These are phyloP conservation scores for Strombidium stylifer DNA, from an alignment of 73 alveolate genomes.

Conservation along the genomic window DNA sequence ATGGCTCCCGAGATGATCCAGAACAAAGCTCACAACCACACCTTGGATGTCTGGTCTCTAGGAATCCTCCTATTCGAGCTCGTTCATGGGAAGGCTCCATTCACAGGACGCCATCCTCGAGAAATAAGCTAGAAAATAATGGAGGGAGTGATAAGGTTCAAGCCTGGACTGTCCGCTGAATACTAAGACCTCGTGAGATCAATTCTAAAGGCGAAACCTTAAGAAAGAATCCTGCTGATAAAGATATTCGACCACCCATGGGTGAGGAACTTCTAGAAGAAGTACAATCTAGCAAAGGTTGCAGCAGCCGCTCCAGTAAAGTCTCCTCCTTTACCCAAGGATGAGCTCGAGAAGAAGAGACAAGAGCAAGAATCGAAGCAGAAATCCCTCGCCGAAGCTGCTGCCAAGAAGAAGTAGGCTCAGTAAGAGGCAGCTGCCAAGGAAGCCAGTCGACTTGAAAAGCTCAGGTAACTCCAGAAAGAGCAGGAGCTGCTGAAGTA, in stretches of 20 bases:
- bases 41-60: conserved; percentile 93
- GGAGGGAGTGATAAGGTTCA: conserved; percentile 62
- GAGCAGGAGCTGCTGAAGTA: too few relatives aligned
- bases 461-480: too few relatives aligned
- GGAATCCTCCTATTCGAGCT: conserved; percentile 91
- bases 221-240: conserved; percentile 74
- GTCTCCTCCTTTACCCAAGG: too few relatives aligned
- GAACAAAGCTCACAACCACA: conserved; percentile 73
- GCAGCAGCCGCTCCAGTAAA: not conserved
- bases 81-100: conserved; percentile 90
- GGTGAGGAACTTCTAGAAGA: conserved; percentile 69
- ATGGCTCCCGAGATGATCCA: conserved; percentile 99
- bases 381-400: too few relatives aligned
- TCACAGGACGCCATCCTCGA: conserved; percentile 42
- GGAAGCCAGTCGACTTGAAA: too few relatives aligned
- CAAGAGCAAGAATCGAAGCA: too few relatives aligned
- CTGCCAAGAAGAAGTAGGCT: too few relatives aligned
- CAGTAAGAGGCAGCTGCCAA: too few relatives aligned
- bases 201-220: conserved; percentile 71
- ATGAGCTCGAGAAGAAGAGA: too few relatives aligned
- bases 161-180: conserved; percentile 66
- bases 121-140: conserved; percentile 56
- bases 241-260: conserved; percentile 89
- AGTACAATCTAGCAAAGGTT: conserved; percentile 26
- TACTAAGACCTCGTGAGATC: conserved; percentile 67